Base-by-base conservation (phyloP, 2,329 filamentous ascomycete genomes). In the Fusarium penzigii region DNA sequence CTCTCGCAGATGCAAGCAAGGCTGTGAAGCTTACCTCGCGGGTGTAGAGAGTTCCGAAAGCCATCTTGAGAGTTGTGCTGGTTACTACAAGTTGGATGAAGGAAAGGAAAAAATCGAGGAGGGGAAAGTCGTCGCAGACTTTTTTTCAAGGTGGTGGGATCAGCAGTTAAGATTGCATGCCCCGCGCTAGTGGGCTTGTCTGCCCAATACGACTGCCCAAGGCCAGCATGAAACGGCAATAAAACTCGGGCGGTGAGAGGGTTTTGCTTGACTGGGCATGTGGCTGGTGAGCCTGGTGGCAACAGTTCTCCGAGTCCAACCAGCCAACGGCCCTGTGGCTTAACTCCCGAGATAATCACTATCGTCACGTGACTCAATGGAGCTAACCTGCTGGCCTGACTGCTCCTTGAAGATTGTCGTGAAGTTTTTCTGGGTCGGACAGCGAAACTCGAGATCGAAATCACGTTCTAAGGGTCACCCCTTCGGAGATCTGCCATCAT, bases 1-100 rank as follows among this genome's bases (percentile, higher is more conserved):
- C n/a, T 11, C 6, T 32, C 29, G 11, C 29, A 32, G 29, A 7
- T 32, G n/a, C 29, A 32, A 32, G 6, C 7, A 56, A 42, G 48
- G 46, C 51, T 59, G 53, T 47, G 55, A 55, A 53, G 48, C 51
- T 57, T 87, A 96, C 93, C 79, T 84, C 74, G 76, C 84, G 85
- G 74, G 88, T 89, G 86, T 94, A 97, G 72, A 99, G 86, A 83
- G 96, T 99, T 81, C 94, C 94, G 85, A 99, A 97, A 74, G 90
- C 83, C 89, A 96, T 95, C 76, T 84, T 90, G 80, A 74, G 70
- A 56, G 53, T 52, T 55, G 43, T 57, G 48, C 60, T 59, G 58
- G 66, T 63, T 54, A 64, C 54, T 59, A 65, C 56, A 65, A 65
- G 64, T 60, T 61, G 61, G 34, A 49, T 40, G 53, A 53, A 54